These are phyloP conservation scores for Halenospora varia DNA, from an alignment of 495 filamentous ascomycete genomes.

Conservation along the genomic window DNA sequence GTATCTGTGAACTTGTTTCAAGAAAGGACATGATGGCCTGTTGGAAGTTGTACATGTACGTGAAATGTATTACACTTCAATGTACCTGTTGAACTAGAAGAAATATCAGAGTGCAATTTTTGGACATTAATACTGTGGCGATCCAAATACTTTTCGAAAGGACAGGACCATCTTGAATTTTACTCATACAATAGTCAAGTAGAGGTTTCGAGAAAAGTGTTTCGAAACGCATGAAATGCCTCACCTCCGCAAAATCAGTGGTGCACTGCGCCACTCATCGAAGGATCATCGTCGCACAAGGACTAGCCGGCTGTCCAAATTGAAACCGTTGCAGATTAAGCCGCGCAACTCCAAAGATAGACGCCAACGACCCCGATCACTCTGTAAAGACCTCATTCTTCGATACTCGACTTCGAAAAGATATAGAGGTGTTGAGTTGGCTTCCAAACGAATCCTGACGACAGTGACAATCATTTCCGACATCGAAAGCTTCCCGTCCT, in stretches of 20 bases:
- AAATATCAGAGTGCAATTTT: no score
- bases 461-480: background rate
- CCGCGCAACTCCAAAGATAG: background rate
- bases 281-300: background rate
- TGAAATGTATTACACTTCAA: background rate
- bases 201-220: background rate
- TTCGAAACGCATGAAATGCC: background rate
- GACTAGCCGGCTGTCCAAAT: background rate
- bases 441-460: background rate
- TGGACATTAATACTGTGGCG: no score
- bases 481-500: background rate
- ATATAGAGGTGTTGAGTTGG: no score
- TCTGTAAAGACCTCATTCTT: background rate
- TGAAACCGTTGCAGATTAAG: background rate
- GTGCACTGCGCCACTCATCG: background rate
- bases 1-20: constrained; percentile 32
- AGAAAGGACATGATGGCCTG: background rate
- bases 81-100: no score
- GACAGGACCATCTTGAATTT: no score
- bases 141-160: no score
- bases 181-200: no score
- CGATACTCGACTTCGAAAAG: no score
- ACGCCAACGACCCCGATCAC: background rate
- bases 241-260: background rate
- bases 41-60: background rate